Base-by-base conservation (phyloP, 1,139 yeast genomes). In the Saccharomycopsis hybrid region DNA sequence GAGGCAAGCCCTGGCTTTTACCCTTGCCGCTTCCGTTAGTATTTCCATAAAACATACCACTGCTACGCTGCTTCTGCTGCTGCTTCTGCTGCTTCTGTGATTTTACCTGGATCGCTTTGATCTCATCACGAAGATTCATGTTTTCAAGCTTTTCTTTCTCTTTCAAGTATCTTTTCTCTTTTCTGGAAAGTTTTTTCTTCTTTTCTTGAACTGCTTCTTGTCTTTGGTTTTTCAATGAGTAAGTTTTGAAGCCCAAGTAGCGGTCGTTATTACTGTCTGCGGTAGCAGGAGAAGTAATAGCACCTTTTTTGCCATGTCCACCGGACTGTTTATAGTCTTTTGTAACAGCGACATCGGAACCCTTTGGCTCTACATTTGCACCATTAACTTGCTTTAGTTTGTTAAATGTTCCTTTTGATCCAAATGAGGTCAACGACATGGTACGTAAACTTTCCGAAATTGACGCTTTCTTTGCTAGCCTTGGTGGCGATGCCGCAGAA, bases 101-200 rank as follows among this genome's bases (percentile, higher is more conserved):
- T 43, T 35, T 43, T 28, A 24, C 28, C 29, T 51, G 49, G 9
- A 45, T 49, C n/a, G 4, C 28, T 28, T 42, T 43, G 24, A 51
- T 49, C 28, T 51, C 54, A 5, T 41, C 48, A 2, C 11, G 9
- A n/a, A 51, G 24, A 29, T 48, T 42, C 54, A 51, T 51, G 11
- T 45, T 38, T 13, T 44, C 48, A 9, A 45, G 33, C 38, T 51
- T 51, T 18, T 36, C 45, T 25, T 51, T 37, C 32, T 51, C 54
- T 32, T 45, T 44, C 42, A 48, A 32, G 29, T 44, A 51, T 35
- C 38, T 44, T 41, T 51, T 49, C 40, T 51, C 52, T 38, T 51
- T 51, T 8, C 52, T 25, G 18, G 36, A 27, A 2, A 47, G 24
- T 30, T 41, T 47, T 27, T 27, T 36, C 25, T 42, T 24, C 27